Percentiles rank a stretch among this genome's conserved stretches.
phyloP scores from a whole-genome alignment of 441 rosid species.

The Adansonia gregorii region DNA sequence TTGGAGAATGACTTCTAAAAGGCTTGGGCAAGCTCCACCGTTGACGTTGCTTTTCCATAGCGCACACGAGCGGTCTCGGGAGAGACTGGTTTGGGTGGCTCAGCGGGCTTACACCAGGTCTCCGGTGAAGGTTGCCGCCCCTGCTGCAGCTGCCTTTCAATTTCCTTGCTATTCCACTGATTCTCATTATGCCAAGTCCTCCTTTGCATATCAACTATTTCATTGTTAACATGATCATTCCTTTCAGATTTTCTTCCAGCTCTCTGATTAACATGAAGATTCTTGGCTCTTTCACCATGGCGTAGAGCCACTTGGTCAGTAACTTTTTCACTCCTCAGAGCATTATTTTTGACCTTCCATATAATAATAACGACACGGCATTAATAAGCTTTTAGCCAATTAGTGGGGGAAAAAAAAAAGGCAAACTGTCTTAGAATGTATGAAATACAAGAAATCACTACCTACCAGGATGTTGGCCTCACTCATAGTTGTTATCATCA shows the following conservation, averaged over 20 bases:
- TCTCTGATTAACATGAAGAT: slow-evolving; percentile 48
- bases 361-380: neutral
- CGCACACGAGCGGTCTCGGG: slow-evolving; percentile 39
- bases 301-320: slow-evolving; percentile 43
- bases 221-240: slow-evolving; percentile 36
- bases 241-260: slow-evolving; percentile 52
- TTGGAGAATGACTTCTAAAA: slow-evolving; percentile 58
- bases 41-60: slow-evolving; percentile 74
- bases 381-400: neutral
- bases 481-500: slow-evolving; percentile 49
- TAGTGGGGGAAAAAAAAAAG: neutral
- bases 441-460: slow-evolving; percentile 23
- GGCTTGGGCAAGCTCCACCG: slow-evolving; percentile 75
- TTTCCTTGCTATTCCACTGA: slow-evolving; percentile 48
- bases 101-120: slow-evolving; percentile 72
- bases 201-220: slow-evolving; percentile 46
- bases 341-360: slow-evolving; percentile 48
- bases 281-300: slow-evolving; percentile 45
- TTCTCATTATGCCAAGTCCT: slow-evolving; percentile 68
- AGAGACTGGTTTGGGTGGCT: slow-evolving; percentile 52
- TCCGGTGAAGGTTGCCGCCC: slow-evolving; percentile 80
- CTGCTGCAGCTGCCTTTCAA: slow-evolving; percentile 39
- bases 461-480: slow-evolving; percentile 56
- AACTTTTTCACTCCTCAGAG: slow-evolving; percentile 49
- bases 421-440: neutral